These are phyloP conservation scores for Hypoxylon sp. DNA, from an alignment of 2,329 filamentous ascomycete genomes.

Conservation along the genomic window DNA sequence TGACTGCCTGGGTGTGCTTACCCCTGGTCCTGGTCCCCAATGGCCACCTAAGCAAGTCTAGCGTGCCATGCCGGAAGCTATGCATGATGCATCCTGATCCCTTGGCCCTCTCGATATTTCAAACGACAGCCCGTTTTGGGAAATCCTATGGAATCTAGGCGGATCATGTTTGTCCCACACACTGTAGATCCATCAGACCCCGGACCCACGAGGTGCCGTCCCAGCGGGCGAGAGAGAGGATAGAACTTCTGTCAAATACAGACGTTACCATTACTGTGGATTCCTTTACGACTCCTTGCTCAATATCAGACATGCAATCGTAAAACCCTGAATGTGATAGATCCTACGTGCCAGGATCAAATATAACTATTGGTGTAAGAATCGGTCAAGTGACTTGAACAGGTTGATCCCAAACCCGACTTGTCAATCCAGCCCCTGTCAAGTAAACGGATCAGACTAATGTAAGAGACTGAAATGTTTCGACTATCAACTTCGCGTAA, in stretches of 20 bases:
- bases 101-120: neutral
- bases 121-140: neutral
- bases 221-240: neutral
- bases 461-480: neutral
- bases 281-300: neutral
- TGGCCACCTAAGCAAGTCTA: neutral
- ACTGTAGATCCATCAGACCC: neutral
- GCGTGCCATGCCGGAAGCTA: neutral
- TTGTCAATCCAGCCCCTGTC: neutral
- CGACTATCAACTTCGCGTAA: neutral
- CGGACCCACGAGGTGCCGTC: neutral
- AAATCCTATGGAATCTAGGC: neutral
- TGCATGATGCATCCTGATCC: neutral
- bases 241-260: neutral
- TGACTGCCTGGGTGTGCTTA: neutral
- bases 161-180: conserved; percentile 1
- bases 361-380: neutral
- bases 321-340: neutral
- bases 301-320: neutral
- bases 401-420: neutral
- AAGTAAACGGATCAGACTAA: neutral
- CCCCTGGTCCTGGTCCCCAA: neutral
- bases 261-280: neutral
- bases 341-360: neutral
- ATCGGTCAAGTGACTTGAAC: neutral